These are phyloP conservation scores for Dipodascopsis uninucleata DNA, from an alignment of 805 yeast genomes.

Conservation along the genomic window DNA sequence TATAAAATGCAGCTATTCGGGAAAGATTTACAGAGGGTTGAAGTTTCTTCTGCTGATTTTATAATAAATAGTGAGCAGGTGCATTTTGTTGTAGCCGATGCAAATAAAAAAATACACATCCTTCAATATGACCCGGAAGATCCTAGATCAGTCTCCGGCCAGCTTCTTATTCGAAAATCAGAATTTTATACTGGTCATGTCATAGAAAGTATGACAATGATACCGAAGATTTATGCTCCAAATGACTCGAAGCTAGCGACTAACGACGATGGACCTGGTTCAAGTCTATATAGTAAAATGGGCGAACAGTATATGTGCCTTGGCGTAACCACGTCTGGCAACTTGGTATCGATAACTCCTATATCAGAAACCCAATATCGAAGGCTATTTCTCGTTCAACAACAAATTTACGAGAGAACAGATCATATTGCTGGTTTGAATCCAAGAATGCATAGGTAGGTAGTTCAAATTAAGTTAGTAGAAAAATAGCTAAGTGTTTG, in stretches of 20 bases:
- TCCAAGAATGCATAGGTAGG: constrained; percentile 44
- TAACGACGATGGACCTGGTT: neutral
- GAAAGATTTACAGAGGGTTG: constrained; percentile 62
- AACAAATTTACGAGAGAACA: constrained; percentile 77
- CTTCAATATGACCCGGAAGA: constrained; percentile 91
- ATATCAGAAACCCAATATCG: constrained; percentile 71
- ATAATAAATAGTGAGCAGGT: constrained; percentile 66
- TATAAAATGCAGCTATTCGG: constrained; percentile 77
- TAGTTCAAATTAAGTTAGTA: constrained; percentile 29
- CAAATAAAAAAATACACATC: constrained; percentile 61
- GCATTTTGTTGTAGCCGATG: constrained; percentile 64
- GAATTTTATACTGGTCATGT: constrained; percentile 65
- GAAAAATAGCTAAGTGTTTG: neutral
- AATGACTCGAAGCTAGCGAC: neutral
- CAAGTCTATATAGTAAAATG: constrained; percentile 7
- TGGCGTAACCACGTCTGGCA: constrained; percentile 78
- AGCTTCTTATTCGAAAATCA: constrained; percentile 62
- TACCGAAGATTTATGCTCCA: constrained; percentile 27
- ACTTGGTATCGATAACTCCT: constrained; percentile 69
- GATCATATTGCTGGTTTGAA: constrained; percentile 74
- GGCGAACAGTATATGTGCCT: constrained; percentile 46
- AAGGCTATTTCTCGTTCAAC: constrained; percentile 78
- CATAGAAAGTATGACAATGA: constrained; percentile 32
- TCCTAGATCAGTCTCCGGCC: constrained; percentile 76
- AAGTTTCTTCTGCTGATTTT: constrained; percentile 72